These are phyloP conservation scores for Cercophora samala DNA, from an alignment of 495 filamentous ascomycete species.

Conservation along the genomic window DNA sequence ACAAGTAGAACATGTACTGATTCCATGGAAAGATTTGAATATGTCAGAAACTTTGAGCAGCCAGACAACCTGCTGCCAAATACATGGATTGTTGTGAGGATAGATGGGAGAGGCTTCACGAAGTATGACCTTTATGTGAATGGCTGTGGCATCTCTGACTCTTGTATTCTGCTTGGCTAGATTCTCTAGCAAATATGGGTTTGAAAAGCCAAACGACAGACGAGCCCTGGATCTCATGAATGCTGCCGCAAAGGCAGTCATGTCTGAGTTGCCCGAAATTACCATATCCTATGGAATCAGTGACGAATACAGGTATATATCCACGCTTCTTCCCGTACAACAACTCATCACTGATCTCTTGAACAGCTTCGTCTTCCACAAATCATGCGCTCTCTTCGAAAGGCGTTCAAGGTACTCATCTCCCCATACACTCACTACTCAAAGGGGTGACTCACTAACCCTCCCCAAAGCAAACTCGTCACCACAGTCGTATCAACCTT, in stretches of 20 bases:
- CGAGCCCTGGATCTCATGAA: slow-evolving; percentile 93
- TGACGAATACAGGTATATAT: slow-evolving; percentile 63
- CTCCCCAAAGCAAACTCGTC: slow-evolving; percentile 68
- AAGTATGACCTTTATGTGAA: slow-evolving; percentile 52
- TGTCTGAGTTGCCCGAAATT: slow-evolving; percentile 82
- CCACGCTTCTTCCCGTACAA: neutral
- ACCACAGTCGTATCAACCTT: slow-evolving; percentile 90
- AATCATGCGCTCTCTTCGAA: slow-evolving; percentile 76
- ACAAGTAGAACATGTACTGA: neutral
- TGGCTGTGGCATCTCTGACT: neutral
- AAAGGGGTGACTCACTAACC: slow-evolving; percentile 8
- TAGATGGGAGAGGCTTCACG: slow-evolving; percentile 90
- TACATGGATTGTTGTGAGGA: slow-evolving; percentile 89
- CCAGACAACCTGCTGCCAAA: slow-evolving; percentile 74
- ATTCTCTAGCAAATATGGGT: slow-evolving; percentile 75
- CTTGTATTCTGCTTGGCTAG: slow-evolving; percentile 35
- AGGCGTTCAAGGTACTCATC: slow-evolving; percentile 65
- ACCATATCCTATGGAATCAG: slow-evolving; percentile 86
- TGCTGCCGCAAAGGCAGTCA: slow-evolving; percentile 73
- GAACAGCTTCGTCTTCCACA: slow-evolving; percentile 80
- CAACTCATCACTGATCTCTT: neutral
- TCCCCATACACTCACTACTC: too few relatives aligned
- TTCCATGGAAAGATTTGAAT: slow-evolving; percentile 63
- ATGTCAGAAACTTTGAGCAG: slow-evolving; percentile 87
- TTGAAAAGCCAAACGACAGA: slow-evolving; percentile 87